Evolutionary conservation across 1,284 basidiomycete genomes (phyloP), one percentile per base, ranked within the genome.

Genomic region (Blastosporella zonata): DNA sequence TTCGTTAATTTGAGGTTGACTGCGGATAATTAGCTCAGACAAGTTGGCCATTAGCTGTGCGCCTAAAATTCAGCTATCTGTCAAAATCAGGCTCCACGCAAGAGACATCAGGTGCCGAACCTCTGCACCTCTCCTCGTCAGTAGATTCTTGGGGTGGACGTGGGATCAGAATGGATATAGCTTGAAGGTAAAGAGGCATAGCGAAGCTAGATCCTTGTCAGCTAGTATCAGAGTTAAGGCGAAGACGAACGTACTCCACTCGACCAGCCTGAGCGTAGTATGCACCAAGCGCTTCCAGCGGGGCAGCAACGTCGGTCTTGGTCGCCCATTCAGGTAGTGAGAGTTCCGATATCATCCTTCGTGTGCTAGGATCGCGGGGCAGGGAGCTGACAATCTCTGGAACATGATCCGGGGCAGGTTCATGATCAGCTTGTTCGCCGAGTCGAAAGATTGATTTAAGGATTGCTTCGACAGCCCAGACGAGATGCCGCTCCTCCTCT

Each of bases 1-100:
- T 0, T 71, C 67, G 13, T 71, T 70, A n/a, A 59, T 47, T 37
- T 60, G 57, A 9, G 73, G 69, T 1, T 72, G 60, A n/a, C 63
- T 67, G 31, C 76, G 74, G 52, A 82, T 68, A 50, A 83, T 70
- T 37, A 83, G 65, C 47, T 82, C 80, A 8, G 82, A 77, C 28
- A 89, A 69, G 52, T 80, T 82, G 55, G 75, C 79, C 85, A 89
- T 87, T 10, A 87, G 58, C 43, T 85, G 77, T 6, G 85, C 84
- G n/a, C 77, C 84, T 85, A 53, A n/a, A 42, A 25, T 38, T n/a
- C 10, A 7, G 28, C 27, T 6, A 17, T 12, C 15, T 29, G 37
- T 47, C 17, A 47, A 8, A 44, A 31, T 25, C 22, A 29, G 28
- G 28, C 44, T 38, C 27, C 10, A 10, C 10, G 18, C 15, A 15